Conservation (phyloP, 2,329 filamentous ascomycete genomes). For the Thielaviopsis ethacetica region DNA sequence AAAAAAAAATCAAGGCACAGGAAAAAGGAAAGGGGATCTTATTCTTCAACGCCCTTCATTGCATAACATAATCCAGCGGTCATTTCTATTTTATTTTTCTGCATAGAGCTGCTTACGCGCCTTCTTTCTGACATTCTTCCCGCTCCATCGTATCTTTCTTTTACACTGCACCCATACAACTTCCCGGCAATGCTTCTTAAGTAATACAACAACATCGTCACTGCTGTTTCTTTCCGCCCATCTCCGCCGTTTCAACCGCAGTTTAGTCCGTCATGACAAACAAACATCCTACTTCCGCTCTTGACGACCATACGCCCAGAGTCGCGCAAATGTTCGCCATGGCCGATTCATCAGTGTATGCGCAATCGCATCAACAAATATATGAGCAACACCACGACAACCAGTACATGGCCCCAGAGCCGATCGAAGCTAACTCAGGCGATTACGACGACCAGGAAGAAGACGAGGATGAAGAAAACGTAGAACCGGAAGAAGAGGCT, state of each 20-base stretch:
- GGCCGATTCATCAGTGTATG: conserved; percentile 7
- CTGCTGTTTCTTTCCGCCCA: not conserved
- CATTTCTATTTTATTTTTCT: not conserved
- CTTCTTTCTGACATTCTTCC: not conserved
- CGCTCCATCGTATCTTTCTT: not conserved
- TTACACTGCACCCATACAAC: not conserved
- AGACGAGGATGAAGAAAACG: conserved; percentile 24
- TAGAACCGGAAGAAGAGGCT: conserved; percentile 40
- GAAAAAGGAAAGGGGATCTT: not conserved
- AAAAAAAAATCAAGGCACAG: not conserved
- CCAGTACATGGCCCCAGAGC: conserved; percentile 31
- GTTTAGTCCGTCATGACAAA: not conserved
- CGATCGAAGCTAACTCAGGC: conserved; percentile 21
- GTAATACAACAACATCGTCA: not conserved
- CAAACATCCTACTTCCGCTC: not conserved
- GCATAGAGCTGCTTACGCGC: not conserved
- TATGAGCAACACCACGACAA: conserved; percentile 17
- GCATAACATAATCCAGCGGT: not conserved
- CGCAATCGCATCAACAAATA: conserved; percentile 3
- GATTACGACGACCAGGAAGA: conserved; percentile 25
- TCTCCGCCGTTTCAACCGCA: not conserved
- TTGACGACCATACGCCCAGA: conserved; percentile 1
- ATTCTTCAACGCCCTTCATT: not conserved
- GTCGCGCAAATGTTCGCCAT: conserved; percentile 9
- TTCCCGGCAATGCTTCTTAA: not conserved